phyloP scores from a whole-genome alignment of 2,329 filamentous ascomycete species.

The Huntiella omanensis region DNA sequence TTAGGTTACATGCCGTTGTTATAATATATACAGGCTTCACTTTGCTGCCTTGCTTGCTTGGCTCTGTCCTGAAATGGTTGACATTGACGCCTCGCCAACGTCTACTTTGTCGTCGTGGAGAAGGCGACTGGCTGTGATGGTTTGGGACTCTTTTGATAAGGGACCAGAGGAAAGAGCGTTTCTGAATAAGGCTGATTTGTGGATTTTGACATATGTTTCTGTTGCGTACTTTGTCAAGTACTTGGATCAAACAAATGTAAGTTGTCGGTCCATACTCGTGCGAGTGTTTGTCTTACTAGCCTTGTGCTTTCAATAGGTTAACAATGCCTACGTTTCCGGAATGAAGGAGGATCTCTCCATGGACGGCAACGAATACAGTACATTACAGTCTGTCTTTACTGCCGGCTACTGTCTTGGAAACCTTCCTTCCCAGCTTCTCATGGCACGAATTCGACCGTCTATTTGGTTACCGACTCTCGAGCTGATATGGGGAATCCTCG shows the following conservation, averaged over 20 bases:
- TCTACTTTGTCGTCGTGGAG: background rate
- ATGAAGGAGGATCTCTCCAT: slow-evolving; percentile 33
- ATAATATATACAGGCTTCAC: too few species aligned
- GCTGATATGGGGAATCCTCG: slow-evolving; percentile 17
- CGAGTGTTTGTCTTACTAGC: background rate
- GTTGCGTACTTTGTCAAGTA: slow-evolving; percentile 23
- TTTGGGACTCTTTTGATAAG: slow-evolving; percentile 20
- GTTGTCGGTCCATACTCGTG: slow-evolving; percentile 5
- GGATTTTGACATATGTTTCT: slow-evolving; percentile 20
- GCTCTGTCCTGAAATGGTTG: too few species aligned
- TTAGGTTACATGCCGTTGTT: too few species aligned
- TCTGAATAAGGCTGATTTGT: slow-evolving; percentile 15
- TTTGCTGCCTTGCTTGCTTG: too few species aligned
- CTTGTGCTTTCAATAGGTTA: slow-evolving; percentile 12
- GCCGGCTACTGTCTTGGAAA: slow-evolving; percentile 37
- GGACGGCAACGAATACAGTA: slow-evolving; percentile 35
- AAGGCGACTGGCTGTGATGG: slow-evolving; percentile 11
- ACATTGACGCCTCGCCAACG: too few species aligned
- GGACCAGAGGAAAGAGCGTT: slow-evolving; percentile 17
- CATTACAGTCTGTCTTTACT: slow-evolving; percentile 33
- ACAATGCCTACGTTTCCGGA: slow-evolving; percentile 23
- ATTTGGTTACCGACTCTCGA: slow-evolving; percentile 23
- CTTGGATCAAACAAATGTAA: slow-evolving; percentile 17
- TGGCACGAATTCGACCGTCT: slow-evolving; percentile 22
- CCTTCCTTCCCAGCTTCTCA: slow-evolving; percentile 21